A percentile compares a stretch with the other conserved stretches of the same genome.
phyloP scores from a whole-genome alignment of 148 eudicot genomes.

The Camellia granthamiana region DNA sequence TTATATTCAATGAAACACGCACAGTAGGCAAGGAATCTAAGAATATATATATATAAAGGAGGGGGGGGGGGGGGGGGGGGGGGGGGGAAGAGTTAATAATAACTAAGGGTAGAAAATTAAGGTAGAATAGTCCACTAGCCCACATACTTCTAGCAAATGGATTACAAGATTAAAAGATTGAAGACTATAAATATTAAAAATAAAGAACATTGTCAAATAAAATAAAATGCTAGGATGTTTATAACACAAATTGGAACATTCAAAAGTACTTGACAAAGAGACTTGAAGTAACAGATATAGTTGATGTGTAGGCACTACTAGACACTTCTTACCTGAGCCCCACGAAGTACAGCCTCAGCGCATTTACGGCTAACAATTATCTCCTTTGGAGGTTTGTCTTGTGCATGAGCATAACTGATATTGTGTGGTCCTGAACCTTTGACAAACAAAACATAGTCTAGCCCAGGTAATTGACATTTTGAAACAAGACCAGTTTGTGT shows the following conservation, averaged over 20 bases:
- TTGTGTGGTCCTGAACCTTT: slow-evolving; percentile 83
- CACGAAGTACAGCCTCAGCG: slow-evolving; percentile 98
- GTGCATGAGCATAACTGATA: slow-evolving; percentile 45
- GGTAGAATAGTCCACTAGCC: not conserved
- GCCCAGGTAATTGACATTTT: slow-evolving; percentile 77
- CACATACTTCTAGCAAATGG: not conserved
- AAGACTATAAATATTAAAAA: not conserved
- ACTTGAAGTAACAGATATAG: not conserved
- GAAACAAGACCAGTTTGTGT: slow-evolving; percentile 30
- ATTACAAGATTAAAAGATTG: not conserved
- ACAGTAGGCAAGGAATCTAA: not conserved
- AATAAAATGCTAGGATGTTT: not conserved
- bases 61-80: no score
- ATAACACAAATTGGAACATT: not conserved
- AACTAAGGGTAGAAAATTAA: not conserved
- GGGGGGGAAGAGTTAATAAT: not conserved
- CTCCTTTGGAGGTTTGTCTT: slow-evolving; percentile 65
- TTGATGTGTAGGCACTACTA: not conserved
- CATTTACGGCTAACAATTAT: slow-evolving; percentile 93
- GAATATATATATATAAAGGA: no score
- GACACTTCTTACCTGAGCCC: slow-evolving; percentile 64
- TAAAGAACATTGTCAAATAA: not conserved
- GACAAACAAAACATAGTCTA: slow-evolving; percentile 81
- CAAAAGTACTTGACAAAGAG: not conserved
- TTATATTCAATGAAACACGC: not conserved